These are phyloP conservation scores for Gossypioides kirkii DNA, from an alignment of 345 rosid genomes.

Conservation along the genomic window DNA sequence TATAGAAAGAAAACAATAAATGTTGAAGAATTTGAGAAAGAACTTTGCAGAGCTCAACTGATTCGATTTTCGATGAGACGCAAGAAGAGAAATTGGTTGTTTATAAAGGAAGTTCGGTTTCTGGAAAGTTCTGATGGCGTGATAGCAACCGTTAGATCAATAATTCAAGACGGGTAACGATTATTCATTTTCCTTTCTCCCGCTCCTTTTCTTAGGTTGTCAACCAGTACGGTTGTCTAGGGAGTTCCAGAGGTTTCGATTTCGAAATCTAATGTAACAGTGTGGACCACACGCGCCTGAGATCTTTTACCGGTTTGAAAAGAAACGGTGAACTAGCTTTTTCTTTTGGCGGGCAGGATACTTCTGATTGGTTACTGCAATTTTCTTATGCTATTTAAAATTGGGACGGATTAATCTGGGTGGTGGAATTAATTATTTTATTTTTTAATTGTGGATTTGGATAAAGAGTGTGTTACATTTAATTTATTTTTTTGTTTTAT, in stretches of 20 bases:
- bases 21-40: no score
- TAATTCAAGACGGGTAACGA: background rate
- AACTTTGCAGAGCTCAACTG: background rate
- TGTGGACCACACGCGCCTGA: background rate
- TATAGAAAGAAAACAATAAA: background rate
- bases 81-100: background rate
- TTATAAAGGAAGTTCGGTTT: slow-evolving; percentile 29
- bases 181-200: background rate
- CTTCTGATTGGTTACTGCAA: background rate
- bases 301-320: background rate
- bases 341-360: background rate
- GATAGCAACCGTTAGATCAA: slow-evolving; percentile 16
- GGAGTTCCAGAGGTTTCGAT: slow-evolving; percentile 14
- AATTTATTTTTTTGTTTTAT: no score
- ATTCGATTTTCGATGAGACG: background rate
- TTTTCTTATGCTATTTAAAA: background rate
- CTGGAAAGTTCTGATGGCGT: background rate
- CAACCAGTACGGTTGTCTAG: background rate
- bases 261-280: background rate
- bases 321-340: background rate
- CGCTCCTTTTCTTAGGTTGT: background rate
- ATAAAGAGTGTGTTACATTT: no score
- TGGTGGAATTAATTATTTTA: no score
- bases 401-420: background rate
- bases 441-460: no score